These are phyloP conservation scores for Hypocreales sp. DNA, from an alignment of 2,329 filamentous ascomycete genomes.

Conservation along the genomic window DNA sequence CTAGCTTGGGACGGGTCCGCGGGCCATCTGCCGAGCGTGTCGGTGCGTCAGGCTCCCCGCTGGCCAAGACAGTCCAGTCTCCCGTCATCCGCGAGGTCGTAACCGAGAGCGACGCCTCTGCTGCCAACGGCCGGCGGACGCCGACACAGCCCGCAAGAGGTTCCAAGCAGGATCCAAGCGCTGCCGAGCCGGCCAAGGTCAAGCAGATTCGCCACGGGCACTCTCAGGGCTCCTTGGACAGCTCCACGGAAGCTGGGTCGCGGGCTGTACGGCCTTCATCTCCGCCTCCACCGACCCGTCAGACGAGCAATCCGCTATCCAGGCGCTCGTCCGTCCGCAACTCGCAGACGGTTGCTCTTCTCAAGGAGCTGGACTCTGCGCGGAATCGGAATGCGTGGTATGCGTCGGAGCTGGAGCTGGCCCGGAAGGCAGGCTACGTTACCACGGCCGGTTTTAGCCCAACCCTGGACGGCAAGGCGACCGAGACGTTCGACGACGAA, in stretches of 20 bases:
- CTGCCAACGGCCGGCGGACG: conserved; percentile 46
- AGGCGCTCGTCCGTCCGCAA: conserved; percentile 45
- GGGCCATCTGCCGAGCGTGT: conserved; percentile 33
- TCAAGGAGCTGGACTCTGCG: conserved; percentile 74
- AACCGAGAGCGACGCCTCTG: conserved; percentile 32
- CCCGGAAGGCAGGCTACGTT: conserved; percentile 76
- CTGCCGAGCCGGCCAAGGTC: conserved; percentile 15
- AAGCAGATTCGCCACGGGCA: conserved; percentile 21
- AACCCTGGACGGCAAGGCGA: conserved; percentile 57
- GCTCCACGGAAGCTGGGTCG: conserved; percentile 40
- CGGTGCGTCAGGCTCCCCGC: conserved; percentile 21
- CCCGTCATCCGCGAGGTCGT: conserved; percentile 21
- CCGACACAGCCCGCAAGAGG: conserved; percentile 34
- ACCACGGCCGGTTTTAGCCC: conserved; percentile 56
- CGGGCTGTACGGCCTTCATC: conserved; percentile 35
- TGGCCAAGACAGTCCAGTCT: conserved; percentile 18
- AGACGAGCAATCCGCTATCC: conserved; percentile 41
- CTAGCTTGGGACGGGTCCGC: conserved; percentile 25
- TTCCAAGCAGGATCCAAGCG: conserved; percentile 19
- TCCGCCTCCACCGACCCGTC: conserved; percentile 40
- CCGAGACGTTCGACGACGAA: conserved; percentile 77
- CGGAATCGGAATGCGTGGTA: conserved; percentile 93
- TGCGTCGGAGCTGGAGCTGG: conserved; percentile 83
- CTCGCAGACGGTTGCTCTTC: conserved; percentile 55
- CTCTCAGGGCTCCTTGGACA: conserved; percentile 53